Evolutionary conservation across 495 filamentous ascomycete species (phyloP).

Genomic region (Tuber magnatum): DNA sequence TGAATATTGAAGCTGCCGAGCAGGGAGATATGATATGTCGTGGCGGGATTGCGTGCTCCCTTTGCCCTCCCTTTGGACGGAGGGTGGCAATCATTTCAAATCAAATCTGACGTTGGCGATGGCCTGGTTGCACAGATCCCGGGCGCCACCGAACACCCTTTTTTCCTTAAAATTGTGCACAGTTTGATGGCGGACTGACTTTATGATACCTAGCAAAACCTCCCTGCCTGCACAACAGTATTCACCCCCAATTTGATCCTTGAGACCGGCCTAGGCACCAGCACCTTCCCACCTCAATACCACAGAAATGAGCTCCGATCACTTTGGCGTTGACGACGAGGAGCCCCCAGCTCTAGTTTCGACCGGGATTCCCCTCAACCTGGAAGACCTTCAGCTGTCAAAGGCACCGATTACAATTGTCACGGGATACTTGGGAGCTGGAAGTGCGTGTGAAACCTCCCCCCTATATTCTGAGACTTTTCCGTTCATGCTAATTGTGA

Average conservation of each 20-base stretch:
- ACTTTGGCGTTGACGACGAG: slow-evolving; percentile 62
- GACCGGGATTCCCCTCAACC: slow-evolving; percentile 39
- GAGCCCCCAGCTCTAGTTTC: slow-evolving; percentile 66
- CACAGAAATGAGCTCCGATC: slow-evolving; percentile 32
- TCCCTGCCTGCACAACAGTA: neutral
- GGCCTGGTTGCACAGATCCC: too few species aligned
- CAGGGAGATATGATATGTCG: too few species aligned
- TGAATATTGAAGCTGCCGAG: too few species aligned
- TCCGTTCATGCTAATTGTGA: neutral
- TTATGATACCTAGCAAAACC: too few species aligned
- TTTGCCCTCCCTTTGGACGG: too few species aligned
- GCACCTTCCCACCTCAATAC: neutral
- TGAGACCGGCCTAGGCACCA: neutral
- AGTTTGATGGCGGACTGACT: too few species aligned
- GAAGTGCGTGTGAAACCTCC: slow-evolving; percentile 46
- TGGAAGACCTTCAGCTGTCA: slow-evolving; percentile 17
- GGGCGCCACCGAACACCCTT: too few species aligned
- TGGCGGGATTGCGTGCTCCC: too few species aligned
- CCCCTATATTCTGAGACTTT: neutral
- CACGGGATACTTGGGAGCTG: slow-evolving; percentile 84
- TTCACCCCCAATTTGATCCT: neutral
- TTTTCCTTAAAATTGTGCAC: too few species aligned
- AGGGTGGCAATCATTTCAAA: too few species aligned
- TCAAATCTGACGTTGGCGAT: too few species aligned
- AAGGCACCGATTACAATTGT: slow-evolving; percentile 93